phyloP scores from a whole-genome alignment of 1,284 basidiomycete genomes.

The Irpex lacteus region DNA sequence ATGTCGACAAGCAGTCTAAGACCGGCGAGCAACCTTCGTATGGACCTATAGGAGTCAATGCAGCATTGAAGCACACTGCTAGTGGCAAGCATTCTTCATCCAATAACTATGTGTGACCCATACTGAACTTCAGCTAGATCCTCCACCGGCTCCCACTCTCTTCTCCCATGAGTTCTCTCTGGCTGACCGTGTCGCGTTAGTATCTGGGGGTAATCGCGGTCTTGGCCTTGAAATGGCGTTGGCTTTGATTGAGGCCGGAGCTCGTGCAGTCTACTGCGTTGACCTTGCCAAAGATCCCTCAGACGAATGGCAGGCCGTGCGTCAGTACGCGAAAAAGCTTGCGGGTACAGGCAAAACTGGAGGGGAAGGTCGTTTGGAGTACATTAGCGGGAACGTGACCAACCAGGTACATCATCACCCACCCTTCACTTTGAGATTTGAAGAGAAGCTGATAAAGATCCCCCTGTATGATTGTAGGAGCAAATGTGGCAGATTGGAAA shows the following conservation, averaged over 20 bases:
- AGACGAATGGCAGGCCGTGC: slow-evolving; percentile 62
- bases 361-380: slow-evolving; percentile 52
- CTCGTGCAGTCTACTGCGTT: slow-evolving; percentile 72
- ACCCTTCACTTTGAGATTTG: neutral
- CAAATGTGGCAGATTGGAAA: slow-evolving; percentile 52
- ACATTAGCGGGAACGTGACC: slow-evolving; percentile 62
- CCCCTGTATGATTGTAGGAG: slow-evolving; percentile 17
- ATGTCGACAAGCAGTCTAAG: slow-evolving; percentile 34
- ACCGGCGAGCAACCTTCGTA: slow-evolving; percentile 41
- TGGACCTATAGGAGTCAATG: slow-evolving; percentile 59
- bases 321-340: slow-evolving; percentile 49
- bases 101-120: neutral
- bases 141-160: slow-evolving; percentile 29
- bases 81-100: slow-evolving; percentile 18
- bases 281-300: slow-evolving; percentile 68
- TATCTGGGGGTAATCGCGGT: slow-evolving; percentile 79
- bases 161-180: slow-evolving; percentile 75
- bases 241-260: slow-evolving; percentile 74
- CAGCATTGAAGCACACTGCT: slow-evolving; percentile 45
- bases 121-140: neutral
- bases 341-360: slow-evolving; percentile 25
- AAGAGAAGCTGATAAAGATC: neutral
- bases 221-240: slow-evolving; percentile 83
- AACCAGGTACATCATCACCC: slow-evolving; percentile 41
- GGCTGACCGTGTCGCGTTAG: slow-evolving; percentile 69